Base-by-base conservation (phyloP, 306 rosid species). In the Medicago arabica region DNA sequence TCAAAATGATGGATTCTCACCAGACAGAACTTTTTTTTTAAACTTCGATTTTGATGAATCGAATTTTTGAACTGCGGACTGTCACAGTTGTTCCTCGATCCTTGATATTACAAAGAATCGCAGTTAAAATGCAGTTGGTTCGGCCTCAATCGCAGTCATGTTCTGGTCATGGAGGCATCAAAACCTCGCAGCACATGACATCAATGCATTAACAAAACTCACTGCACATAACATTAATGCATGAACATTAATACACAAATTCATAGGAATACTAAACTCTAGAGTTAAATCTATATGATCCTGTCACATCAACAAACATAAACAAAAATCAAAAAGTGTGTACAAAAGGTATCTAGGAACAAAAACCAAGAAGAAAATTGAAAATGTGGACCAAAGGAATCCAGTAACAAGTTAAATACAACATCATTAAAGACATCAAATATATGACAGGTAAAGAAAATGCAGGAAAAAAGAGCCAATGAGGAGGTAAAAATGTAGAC, bases 301-400 rank as follows among this genome's bases (percentile, higher is more conserved):
- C 19, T 9, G 2, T 18, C 86, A 86, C 91, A 87, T 87, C 92
- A 86, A 63, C 62, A 53, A 31, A 47, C 17, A 59, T 17, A 12
- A 12, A 50, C 18, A 70, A 51, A 57, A 21, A 0, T 9, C 11
- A 75, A 60, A 78, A n/a, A 62, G 6, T 7, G 19, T 15, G 49
- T 40, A 51, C 19, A 65, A 31, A 54, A 64, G 17, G 81, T 68
- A 9, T 18, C 53, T 40, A 66, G 17, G 51, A 17, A 78, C 82
- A 69, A 67, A 81, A 66, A 76, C 16, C 65, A 68, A 74, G 72
- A 55, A 77, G 51, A 74, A 72, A 65, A 57, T 25, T 8, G 67
- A 68, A 58, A 87, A 82, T 83, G 92, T 72, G 64, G 83, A 63
- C 74, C 38, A 73, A 6, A 8, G 79, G 81, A 71, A 69, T 47